These are phyloP conservation scores for Penicillium capsulatum DNA, from an alignment of 2,329 filamentous ascomycete genomes.

Conservation along the genomic window DNA sequence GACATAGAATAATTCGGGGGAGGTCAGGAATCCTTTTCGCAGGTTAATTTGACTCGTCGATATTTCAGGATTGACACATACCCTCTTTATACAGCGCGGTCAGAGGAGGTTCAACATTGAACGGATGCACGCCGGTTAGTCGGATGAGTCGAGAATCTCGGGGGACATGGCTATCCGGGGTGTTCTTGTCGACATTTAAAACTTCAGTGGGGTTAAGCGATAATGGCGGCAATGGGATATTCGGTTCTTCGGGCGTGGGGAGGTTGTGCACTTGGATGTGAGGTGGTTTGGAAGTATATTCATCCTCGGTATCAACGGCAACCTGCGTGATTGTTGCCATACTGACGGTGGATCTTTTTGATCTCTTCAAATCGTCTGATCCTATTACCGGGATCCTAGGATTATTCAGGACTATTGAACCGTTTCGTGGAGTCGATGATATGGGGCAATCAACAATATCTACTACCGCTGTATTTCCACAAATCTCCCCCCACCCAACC, in stretches of 20 bases:
- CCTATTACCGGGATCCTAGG: no score
- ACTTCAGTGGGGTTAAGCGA: conserved; percentile 56
- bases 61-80: conserved; percentile 9
- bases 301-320: conserved; percentile 8
- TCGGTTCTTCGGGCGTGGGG: conserved; percentile 21
- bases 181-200: conserved; percentile 72
- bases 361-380: background rate
- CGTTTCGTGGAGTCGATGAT: no score
- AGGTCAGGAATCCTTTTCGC: conserved; percentile 75
- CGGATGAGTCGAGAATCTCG: conserved; percentile 78
- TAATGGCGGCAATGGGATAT: conserved; percentile 66
- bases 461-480: background rate
- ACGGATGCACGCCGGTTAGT: conserved; percentile 82
- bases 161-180: conserved; percentile 75
- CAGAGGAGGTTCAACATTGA: conserved; percentile 83
- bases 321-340: conserved; percentile 28
- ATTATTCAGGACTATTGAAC: no score
- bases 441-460: conserved; percentile 4
- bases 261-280: conserved; percentile 27
- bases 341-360: background rate
- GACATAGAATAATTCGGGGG: conserved; percentile 84
- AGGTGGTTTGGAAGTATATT: conserved; percentile 19
- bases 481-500: background rate
- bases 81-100: conserved; percentile 67
- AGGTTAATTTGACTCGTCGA: background rate